A percentile compares a stretch with the other conserved stretches of the same genome.
phyloP scores from a whole-genome alignment of 2,329 filamentous ascomycete genomes.

The Pseudogymnoascus sp. region DNA sequence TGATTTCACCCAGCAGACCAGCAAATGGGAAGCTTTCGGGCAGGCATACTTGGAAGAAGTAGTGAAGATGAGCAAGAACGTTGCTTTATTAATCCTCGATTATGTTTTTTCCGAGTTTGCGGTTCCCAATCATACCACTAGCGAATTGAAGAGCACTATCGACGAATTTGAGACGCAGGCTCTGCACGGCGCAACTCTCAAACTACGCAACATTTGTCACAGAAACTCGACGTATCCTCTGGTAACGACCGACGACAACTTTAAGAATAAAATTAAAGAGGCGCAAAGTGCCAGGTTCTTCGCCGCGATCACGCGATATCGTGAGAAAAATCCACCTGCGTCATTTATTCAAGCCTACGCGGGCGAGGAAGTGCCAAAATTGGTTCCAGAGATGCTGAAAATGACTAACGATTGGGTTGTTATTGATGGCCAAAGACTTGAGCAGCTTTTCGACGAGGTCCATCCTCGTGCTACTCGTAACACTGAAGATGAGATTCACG shows the following conservation, averaged over 20 bases:
- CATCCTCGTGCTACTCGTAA: conserved; percentile 23
- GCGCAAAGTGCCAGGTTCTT: conserved; percentile 14
- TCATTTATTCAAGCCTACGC: conserved; percentile 2
- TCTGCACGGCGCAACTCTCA: too few species aligned
- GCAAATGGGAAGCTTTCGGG: conserved; percentile 27
- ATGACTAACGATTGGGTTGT: conserved; percentile 8
- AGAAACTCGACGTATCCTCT: conserved; percentile 12
- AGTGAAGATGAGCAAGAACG: conserved; percentile 13
- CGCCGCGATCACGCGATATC: conserved; percentile 15
- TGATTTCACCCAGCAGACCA: conserved; percentile 29
- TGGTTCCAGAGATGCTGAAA: not conserved
- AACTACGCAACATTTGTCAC: conserved; percentile 10
- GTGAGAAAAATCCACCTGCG: conserved; percentile 4
- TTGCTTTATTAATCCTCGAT: conserved; percentile 17
- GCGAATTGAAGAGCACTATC: conserved; percentile 9
- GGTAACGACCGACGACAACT: conserved; percentile 14
- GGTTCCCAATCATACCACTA: not conserved
- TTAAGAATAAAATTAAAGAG: conserved; percentile 12
- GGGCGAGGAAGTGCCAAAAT: not conserved
- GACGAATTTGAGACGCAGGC: not conserved
- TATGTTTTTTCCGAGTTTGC: conserved; percentile 15
- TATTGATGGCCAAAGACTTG: conserved; percentile 8
- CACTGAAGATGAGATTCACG: conserved; percentile 30
- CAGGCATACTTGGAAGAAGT: conserved; percentile 22
- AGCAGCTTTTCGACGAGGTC: conserved; percentile 15